Conservation (phyloP, 2,329 filamentous ascomycete species). For the Phaeomoniella chlamydospora region DNA sequence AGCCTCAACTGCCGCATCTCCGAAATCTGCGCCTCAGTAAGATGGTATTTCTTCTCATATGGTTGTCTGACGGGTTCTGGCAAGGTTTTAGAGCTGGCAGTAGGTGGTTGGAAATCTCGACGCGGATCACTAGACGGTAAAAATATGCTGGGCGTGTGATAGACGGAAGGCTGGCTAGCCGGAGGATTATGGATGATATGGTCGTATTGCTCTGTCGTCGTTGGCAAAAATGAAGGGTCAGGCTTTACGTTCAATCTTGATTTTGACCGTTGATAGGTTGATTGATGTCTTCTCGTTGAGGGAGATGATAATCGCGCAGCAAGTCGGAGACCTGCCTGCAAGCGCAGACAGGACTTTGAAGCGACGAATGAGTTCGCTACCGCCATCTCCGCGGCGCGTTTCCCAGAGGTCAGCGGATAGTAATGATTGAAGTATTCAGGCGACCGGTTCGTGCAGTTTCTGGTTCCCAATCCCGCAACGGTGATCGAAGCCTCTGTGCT, state of each 20-base stretch:
- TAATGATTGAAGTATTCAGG: no score
- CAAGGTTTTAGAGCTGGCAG: conserved; percentile 17
- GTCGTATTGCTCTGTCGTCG: conserved; percentile 24
- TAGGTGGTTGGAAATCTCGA: conserved; percentile 26
- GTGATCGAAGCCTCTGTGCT: no score
- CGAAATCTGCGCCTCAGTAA: conserved; percentile 39
- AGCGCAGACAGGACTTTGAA: no score
- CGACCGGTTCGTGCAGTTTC: no score
- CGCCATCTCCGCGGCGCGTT: no score
- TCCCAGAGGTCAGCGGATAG: no score
- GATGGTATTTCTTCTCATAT: conserved; percentile 46
- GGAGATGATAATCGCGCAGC: no score
- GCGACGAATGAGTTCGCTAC: no score
- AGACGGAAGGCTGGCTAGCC: conserved; percentile 46
- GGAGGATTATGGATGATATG: conserved; percentile 55
- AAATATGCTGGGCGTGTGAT: conserved; percentile 51
- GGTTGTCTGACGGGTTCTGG: conserved; percentile 34
- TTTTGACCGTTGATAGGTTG: conserved; percentile 34
- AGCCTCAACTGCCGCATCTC: conserved; percentile 43
- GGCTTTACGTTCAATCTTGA: conserved; percentile 35
- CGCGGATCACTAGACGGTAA: conserved; percentile 44
- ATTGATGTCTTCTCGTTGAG: conserved; percentile 22
- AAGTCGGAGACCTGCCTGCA: no score
- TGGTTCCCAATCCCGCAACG: no score
- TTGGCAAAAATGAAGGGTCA: conserved; percentile 33